These are phyloP conservation scores for Oenanthe javanica DNA, from an alignment of 140 eudicot genomes.

Conservation along the genomic window DNA sequence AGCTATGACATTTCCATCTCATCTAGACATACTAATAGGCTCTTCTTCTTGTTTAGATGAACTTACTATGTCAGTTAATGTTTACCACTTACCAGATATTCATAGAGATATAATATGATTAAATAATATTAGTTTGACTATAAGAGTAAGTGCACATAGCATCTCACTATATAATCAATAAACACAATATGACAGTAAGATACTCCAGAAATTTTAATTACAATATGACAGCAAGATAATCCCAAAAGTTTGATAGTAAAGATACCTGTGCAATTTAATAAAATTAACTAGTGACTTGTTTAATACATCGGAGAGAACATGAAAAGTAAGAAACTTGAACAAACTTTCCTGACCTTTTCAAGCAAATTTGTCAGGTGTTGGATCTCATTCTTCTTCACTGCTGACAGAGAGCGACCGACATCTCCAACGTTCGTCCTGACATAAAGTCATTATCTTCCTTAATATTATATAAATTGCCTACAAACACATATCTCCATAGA, in stretches of 20 bases:
- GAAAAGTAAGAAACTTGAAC: not conserved
- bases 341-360: slow-evolving; percentile 1
- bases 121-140: not conserved
- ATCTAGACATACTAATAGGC: not conserved
- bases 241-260: not conserved
- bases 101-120: not conserved
- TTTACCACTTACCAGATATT: not conserved
- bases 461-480: not conserved
- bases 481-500: not conserved
- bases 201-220: not conserved
- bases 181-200: not conserved
- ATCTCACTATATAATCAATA: not conserved
- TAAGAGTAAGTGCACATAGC: not conserved
- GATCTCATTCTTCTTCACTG: slow-evolving; percentile 48
- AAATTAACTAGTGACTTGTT: not conserved
- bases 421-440: slow-evolving; percentile 60
- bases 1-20: not conserved
- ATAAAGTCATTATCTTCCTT: not conserved
- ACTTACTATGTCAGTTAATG: not conserved
- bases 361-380: slow-evolving; percentile 31
- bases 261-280: not conserved
- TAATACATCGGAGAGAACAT: not conserved
- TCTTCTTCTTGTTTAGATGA: not conserved
- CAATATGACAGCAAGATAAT: not conserved
- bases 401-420: slow-evolving; percentile 33